These are phyloP conservation scores for Alternaria panax DNA, from an alignment of 2,329 filamentous ascomycete species.

Conservation along the genomic window DNA sequence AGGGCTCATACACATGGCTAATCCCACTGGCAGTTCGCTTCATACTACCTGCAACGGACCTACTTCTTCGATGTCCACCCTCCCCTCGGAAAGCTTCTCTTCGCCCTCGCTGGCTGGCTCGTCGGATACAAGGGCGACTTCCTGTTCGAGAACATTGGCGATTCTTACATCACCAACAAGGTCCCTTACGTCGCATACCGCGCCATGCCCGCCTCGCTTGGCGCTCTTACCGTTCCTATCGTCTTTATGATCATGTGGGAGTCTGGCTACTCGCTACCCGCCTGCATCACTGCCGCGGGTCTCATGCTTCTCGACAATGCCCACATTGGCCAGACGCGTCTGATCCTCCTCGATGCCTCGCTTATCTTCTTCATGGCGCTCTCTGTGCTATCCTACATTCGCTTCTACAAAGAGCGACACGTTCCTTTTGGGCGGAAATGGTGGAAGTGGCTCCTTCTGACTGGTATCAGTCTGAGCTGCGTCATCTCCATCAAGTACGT, in stretches of 20 bases:
- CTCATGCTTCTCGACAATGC: conserved; percentile 96
- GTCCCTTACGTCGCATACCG: conserved; percentile 97
- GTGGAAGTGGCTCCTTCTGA: conserved; percentile 99
- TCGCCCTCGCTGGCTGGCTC: conserved; percentile 95
- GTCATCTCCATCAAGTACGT: conserved; percentile 99
- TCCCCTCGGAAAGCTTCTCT: conserved; percentile 96
- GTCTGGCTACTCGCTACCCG: conserved; percentile 94
- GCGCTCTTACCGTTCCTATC: conserved; percentile 90
- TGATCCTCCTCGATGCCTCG: conserved; percentile 94
- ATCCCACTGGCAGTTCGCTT: conserved; percentile 55
- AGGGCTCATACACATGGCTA: conserved; percentile 19
- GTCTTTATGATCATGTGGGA: conserved; percentile 99
- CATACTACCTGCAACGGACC: conserved; percentile 88
- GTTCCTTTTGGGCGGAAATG: conserved; percentile 91
- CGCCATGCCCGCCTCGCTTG: conserved; percentile 88
- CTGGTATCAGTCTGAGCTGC: conserved; percentile 91
- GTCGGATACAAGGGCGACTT: conserved; percentile 97
- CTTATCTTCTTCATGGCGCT: conserved; percentile 95
- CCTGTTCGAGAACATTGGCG: conserved; percentile 98
- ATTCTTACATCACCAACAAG: conserved; percentile 96
- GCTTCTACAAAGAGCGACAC: conserved; percentile 96
- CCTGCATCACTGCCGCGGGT: conserved; percentile 83
- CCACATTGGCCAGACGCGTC: conserved; percentile 92
- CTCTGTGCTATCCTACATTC: conserved; percentile 91
- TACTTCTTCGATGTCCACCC: conserved; percentile 99